A percentile compares a stretch with the other conserved stretches of the same genome.
phyloP scores from a whole-genome alignment of 2,329 filamentous ascomycete species.

The Paecilomyces formosus region DNA sequence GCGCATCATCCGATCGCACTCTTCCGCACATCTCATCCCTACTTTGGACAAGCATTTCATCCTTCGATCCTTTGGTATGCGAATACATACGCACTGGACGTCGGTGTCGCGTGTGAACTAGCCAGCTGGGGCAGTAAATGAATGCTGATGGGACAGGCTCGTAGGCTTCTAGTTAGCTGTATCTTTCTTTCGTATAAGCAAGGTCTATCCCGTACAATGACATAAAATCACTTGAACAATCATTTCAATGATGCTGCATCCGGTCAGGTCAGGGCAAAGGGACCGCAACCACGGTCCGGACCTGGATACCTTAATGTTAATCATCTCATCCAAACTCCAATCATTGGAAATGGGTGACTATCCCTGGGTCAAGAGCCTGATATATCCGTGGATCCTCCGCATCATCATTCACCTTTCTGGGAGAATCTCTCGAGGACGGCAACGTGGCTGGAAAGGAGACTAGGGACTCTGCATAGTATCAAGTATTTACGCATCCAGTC shows the following conservation, averaged over 20 bases:
- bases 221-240: neutral
- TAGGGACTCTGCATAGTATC: neutral
- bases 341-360: neutral
- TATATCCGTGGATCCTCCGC: neutral
- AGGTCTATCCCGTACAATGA: neutral
- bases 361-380: neutral
- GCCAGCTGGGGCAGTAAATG: neutral
- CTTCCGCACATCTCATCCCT: neutral
- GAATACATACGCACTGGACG: neutral
- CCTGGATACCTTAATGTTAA: neutral
- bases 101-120: neutral
- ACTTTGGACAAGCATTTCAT: neutral
- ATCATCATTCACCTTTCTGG: neutral
- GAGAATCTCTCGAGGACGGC: neutral
- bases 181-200: neutral
- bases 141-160: neutral
- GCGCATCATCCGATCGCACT: neutral
- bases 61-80: neutral
- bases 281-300: neutral
- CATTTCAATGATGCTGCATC: neutral
- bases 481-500: neutral
- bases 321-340: neutral
- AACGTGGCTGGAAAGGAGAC: neutral
- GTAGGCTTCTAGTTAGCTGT: neutral
- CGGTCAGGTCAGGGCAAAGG: neutral